Percentiles rank a stretch among this genome's conserved stretches.
Conservation (phyloP, 2,329 filamentous ascomycete genomes). For the Metarhizium anisopliae region DNA sequence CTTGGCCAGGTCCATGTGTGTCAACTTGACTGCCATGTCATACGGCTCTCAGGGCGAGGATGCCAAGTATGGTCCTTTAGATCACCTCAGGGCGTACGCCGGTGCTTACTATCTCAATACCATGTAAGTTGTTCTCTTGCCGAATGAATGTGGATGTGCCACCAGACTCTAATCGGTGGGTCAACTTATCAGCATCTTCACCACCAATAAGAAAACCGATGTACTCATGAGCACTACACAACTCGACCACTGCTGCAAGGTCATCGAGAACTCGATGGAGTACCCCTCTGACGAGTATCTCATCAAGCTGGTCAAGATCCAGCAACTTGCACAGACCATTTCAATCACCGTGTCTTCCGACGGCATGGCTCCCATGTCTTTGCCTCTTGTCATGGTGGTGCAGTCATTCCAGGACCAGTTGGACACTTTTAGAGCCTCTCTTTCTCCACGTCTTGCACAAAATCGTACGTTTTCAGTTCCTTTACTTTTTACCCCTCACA, state of each 20-base stretch:
- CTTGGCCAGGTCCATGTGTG: constrained; percentile 36
- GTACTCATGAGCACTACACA: constrained; percentile 37
- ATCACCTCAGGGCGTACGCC: constrained; percentile 37
- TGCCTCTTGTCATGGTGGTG: constrained; percentile 32
- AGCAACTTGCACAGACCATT: constrained; percentile 40
- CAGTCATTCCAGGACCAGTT: constrained; percentile 35
- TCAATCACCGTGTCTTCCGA: constrained; percentile 28
- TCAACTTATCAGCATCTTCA: constrained; percentile 25
- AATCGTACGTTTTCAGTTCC: constrained; percentile 21
- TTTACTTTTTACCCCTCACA: not conserved
- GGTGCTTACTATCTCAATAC: constrained; percentile 43
- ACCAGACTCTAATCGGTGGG: not conserved
- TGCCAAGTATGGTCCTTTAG: constrained; percentile 22
- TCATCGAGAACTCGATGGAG: constrained; percentile 33
- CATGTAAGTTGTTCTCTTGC: constrained; percentile 24
- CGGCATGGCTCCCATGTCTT: constrained; percentile 21
- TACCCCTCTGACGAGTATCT: constrained; percentile 34
- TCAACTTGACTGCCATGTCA: constrained; percentile 27
- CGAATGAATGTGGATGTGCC: not conserved
- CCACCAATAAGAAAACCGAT: constrained; percentile 37
- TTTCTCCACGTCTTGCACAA: constrained; percentile 25
- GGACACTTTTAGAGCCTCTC: constrained; percentile 25
- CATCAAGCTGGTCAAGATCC: constrained; percentile 35
- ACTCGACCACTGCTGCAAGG: constrained; percentile 32
- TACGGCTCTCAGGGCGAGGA: constrained; percentile 16